Conservation (phyloP, 2,329 filamentous ascomycete species). For the Fusarium vanettenii region DNA sequence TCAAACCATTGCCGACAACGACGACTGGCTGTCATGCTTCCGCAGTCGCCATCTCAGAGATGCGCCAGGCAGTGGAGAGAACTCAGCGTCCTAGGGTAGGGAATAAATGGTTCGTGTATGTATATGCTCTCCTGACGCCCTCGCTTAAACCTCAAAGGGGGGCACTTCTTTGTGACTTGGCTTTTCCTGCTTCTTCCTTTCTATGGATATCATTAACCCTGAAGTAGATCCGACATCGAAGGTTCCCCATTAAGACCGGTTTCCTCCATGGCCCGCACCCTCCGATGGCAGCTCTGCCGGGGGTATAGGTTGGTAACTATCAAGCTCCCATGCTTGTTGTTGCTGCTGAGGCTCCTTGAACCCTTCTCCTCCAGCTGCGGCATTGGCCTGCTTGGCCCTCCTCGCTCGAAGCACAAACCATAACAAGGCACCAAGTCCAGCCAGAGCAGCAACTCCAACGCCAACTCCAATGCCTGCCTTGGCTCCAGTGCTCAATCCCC, state of each 20-base stretch:
- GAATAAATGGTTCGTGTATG: not conserved
- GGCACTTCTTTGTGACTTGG: too few species aligned
- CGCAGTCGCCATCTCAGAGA: conserved; percentile 15
- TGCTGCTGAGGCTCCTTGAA: not conserved
- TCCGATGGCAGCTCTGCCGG: not conserved
- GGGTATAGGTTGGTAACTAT: not conserved
- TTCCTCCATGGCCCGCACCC: not conserved
- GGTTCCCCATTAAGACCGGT: not conserved
- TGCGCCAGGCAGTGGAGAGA: not conserved
- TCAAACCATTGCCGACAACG: conserved; percentile 45
- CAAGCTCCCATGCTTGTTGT: not conserved
- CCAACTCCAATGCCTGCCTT: not conserved
- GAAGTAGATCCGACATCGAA: not conserved
- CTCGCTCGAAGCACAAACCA: not conserved
- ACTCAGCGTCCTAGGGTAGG: not conserved
- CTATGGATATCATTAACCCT: not conserved
- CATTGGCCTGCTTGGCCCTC: not conserved
- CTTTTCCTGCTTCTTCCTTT: not conserved
- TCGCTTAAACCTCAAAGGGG: not conserved
- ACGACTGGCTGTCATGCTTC: conserved; percentile 43
- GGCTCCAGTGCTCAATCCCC: not conserved
- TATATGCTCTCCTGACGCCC: not conserved
- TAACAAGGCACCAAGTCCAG: not conserved
- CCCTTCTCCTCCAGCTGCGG: not conserved
- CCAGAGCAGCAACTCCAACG: not conserved